Percentiles rank a stretch among this genome's conserved stretches.
These are phyloP conservation scores for Eucommia ulmoides DNA, from an alignment of 257 asterid genomes.

Conservation along the genomic window DNA sequence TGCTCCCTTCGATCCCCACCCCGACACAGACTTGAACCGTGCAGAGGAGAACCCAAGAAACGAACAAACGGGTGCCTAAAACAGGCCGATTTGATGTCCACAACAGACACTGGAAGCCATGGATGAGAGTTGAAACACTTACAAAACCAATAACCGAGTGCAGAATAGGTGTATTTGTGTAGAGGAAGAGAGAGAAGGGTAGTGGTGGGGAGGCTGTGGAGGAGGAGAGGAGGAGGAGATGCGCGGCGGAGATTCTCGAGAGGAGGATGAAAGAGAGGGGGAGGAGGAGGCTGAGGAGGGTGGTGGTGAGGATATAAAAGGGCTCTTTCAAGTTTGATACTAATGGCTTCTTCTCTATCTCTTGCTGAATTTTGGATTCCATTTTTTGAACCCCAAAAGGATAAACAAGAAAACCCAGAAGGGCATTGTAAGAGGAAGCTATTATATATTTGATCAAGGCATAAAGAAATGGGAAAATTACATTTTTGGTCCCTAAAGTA, in stretches of 20 bases:
- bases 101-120: constrained; percentile 18
- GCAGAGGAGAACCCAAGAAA: constrained; percentile 44
- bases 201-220: constrained; percentile 10
- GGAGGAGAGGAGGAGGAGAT: constrained; percentile 29
- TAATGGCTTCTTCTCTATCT: not conserved
- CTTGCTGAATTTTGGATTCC: constrained; percentile 11
- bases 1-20: constrained; percentile 70
- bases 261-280: constrained; percentile 77
- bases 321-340: constrained; percentile 21
- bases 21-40: constrained; percentile 44
- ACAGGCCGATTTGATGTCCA: constrained; percentile 7
- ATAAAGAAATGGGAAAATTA: too few relatives aligned
- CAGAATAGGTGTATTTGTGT: constrained; percentile 29
- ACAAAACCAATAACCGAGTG: constrained; percentile 33
- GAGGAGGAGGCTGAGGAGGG: constrained; percentile 66
- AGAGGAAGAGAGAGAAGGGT: constrained; percentile 12
- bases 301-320: constrained; percentile 34
- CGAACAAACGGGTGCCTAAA: constrained; percentile 14
- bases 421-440: not conserved
- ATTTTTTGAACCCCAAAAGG: constrained; percentile 5
- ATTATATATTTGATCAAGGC: not conserved
- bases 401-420: not conserved
- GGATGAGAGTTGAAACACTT: constrained; percentile 29
- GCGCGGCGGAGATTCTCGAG: constrained; percentile 46
- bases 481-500: too few relatives aligned